phyloP scores from a whole-genome alignment of 257 asterid species.

The Petrea volubilis region DNA sequence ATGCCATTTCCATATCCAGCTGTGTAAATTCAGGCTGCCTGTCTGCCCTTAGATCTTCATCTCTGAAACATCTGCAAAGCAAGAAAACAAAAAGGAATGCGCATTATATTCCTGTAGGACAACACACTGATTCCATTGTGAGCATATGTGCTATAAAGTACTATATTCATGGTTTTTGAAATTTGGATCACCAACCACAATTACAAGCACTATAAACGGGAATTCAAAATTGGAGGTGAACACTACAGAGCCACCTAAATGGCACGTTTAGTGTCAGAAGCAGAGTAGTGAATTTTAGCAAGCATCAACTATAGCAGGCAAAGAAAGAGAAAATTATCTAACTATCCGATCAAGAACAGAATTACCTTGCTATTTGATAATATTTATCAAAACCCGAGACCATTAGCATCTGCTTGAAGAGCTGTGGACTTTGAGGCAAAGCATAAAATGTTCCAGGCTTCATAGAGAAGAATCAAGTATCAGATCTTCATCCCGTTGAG shows the following conservation, averaged over 20 bases:
- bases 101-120: background rate
- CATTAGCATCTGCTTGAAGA: conserved; percentile 99
- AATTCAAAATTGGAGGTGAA: conserved; percentile 3
- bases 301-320: conserved; percentile 9
- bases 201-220: background rate
- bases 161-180: background rate
- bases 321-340: background rate
- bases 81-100: conserved; percentile 20
- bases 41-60: conserved; percentile 99
- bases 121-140: background rate
- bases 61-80: conserved; percentile 86
- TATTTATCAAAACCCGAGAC: conserved; percentile 93
- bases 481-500: conserved; percentile 30
- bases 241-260: background rate
- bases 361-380: conserved; percentile 95
- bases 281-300: background rate
- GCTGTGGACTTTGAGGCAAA: conserved; percentile 99
- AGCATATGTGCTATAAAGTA: background rate
- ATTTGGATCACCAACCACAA: conserved; percentile 9
- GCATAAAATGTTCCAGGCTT: conserved; percentile 98
- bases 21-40: conserved; percentile 99
- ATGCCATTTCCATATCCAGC: conserved; percentile 96
- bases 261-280: conserved; percentile 2
- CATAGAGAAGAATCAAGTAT: conserved; percentile 40
- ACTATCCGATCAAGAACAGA: conserved; percentile 6